Evolutionary conservation across 2,329 filamentous ascomycete genomes (phyloP), one percentile per base, ranked within the genome.

Genomic region (Cordyceps farinosa): DNA sequence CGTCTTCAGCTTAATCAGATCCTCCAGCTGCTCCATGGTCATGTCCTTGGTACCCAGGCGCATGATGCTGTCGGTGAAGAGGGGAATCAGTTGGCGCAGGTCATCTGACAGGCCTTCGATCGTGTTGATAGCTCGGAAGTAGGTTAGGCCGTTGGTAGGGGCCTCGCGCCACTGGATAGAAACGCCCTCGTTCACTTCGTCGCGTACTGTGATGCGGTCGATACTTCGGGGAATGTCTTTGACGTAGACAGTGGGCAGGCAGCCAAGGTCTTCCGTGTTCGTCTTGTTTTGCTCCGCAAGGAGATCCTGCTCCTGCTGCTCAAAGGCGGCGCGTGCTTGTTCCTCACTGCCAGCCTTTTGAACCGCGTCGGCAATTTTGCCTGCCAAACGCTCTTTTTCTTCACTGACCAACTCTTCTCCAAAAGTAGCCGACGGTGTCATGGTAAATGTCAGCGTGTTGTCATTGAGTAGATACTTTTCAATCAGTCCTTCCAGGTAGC

Each of bases 1-100:
- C 1, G 95, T 98, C 79, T 96, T 96, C 36, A 98, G 83, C 75
- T 98, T 98, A 75, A 99, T 97, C 62, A 93, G 78, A 71, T 98
- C 95, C 75, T 99, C 95, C 58, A 98, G 85, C 74, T 97, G 88
- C 74, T 97, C 95, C 90, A 97, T 97, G 0, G 88, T 87, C 82
- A 90, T 90, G 65, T 88, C 85, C 69, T 90, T 90, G 2, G 94
- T 99, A 15, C 95, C 95, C 9, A 99, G 84, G 27, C 95, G 89
- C 90, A 97, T 95, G 65, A 99, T 88, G 44, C 90, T 88, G 72
- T 97, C 93, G 15, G 91, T 92, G 73, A 98, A 98, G 0, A 99
- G 79, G 0, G 95, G 95, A 54, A 98, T 85, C 64, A 98, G 81
- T 69, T 91, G 82, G 59, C 95, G 86, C 59, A 98, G 82, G 66